A percentile compares a stretch with the other conserved stretches of the same genome.
Conservation (phyloP, 441 rosid genomes). For the Aleurites moluccanus region DNA sequence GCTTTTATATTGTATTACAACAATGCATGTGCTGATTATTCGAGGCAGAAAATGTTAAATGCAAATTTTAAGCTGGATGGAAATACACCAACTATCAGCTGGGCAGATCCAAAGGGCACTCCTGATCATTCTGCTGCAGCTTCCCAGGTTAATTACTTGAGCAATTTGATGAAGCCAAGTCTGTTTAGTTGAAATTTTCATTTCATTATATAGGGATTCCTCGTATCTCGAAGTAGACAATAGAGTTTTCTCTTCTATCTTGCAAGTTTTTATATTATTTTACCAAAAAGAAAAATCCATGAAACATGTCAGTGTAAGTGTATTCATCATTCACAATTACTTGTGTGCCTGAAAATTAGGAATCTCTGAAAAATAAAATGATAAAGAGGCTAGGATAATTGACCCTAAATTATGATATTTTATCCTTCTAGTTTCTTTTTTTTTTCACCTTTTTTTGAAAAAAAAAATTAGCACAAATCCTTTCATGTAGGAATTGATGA, state of each 20-base stretch:
- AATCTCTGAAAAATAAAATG: too few relatives aligned
- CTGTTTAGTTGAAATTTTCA: slow-evolving; percentile 1
- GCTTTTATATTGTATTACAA: slow-evolving; percentile 92
- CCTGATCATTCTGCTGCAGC: slow-evolving; percentile 93
- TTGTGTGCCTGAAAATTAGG: too few relatives aligned
- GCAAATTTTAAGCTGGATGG: slow-evolving; percentile 90
- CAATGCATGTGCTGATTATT: slow-evolving; percentile 95
- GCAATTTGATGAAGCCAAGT: slow-evolving; percentile 9
- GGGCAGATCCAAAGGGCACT: slow-evolving; percentile 98
- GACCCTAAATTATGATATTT: too few relatives aligned
- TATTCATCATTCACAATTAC: background rate
- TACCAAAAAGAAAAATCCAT: background rate
- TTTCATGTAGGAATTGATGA: too few relatives aligned
- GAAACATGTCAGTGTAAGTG: background rate
- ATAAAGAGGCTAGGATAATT: too few relatives aligned
- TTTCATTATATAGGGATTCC: background rate
- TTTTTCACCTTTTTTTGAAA: too few relatives aligned
- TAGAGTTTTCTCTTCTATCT: background rate
- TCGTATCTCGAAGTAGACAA: too few relatives aligned
- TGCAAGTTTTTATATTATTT: background rate
- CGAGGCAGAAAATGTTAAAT: slow-evolving; percentile 90
- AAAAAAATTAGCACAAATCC: too few relatives aligned
- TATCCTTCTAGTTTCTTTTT: too few relatives aligned
- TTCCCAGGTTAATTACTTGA: slow-evolving; percentile 57
- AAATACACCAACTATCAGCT: slow-evolving; percentile 83